Evolutionary conservation across 1,284 basidiomycete species (phyloP), one percentile per base, ranked within the genome.

Genomic region (Polyporus tsugae): DNA sequence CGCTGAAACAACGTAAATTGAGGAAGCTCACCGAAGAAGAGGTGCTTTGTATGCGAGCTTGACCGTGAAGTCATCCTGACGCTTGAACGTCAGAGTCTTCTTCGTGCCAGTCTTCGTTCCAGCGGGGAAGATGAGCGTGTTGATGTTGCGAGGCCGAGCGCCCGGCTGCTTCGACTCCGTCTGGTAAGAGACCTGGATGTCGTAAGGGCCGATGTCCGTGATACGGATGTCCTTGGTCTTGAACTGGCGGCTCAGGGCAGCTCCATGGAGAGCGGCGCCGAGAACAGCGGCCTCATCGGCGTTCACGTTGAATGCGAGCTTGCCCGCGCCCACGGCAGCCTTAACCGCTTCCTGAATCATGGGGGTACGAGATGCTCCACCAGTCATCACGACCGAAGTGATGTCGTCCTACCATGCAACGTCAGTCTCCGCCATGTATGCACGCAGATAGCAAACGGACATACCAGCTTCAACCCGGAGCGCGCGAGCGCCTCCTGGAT

Each of bases 251-350:
- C 93, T 96, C 61, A 97, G 87, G 39, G 89, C 88, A 4, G 98
- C 98, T 29, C 96, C 98, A 74, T 98, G 92, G 65, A 98, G 91
- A 2, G 95, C 98, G 5, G 97, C 97, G 82, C 95, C 96, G 63
- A 99, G 89, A 17, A 98, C 97, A 13, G 94, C 94, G 0, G 96
- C 95, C 84, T 99, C 97, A 79, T 99, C 98, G 0, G 97, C 93
- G 78, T 99, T 99, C 65, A 99, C 95, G 75, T 98, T 98, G 76
- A 93, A 87, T 7, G 96, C 95, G 72, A 98, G 93, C 78, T 93
- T 94, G 66, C 90, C 87, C 59, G 91, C 89, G 77, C 95, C 95
- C 63, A 96, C 92, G 39, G 89, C 87, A 0, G 86, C 84, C 74
- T 89, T 91, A 59, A 98, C 83, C 13, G 94, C 93, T 11, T 89